A percentile compares a stretch with the other conserved stretches of the same genome.
Conservation (phyloP, 2,329 filamentous ascomycete genomes). For the Aspergillus ochraceoroseus region DNA sequence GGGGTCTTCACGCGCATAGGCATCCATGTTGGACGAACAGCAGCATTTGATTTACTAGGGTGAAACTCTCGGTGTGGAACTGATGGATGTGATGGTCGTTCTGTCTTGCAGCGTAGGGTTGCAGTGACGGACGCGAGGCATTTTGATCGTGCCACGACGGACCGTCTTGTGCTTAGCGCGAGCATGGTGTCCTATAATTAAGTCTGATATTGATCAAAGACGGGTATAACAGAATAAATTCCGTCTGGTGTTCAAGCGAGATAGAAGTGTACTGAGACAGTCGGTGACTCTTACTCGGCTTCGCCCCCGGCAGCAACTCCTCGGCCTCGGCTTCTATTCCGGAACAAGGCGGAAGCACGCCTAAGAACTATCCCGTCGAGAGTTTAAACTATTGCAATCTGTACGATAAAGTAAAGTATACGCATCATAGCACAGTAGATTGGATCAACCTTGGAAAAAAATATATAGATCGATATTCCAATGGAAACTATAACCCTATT, state of each 20-base stretch:
- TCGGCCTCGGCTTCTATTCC: conserved; percentile 17
- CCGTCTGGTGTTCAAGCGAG: conserved; percentile 12
- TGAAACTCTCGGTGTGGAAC: conserved; percentile 26
- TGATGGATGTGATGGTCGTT: conserved; percentile 8
- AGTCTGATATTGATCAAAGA: background rate
- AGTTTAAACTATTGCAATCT: no score
- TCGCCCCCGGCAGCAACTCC: conserved; percentile 21
- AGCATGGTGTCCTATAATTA: conserved; percentile 16
- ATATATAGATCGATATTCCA: no score
- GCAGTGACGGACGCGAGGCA: conserved; percentile 13
- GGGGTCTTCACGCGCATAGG: conserved; percentile 60
- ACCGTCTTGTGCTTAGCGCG: conserved; percentile 19
- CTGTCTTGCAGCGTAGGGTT: conserved; percentile 9
- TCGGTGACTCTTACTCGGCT: conserved; percentile 12
- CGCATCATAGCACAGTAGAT: no score
- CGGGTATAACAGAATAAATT: conserved; percentile 3
- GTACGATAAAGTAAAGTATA: no score
- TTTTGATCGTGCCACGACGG: conserved; percentile 20
- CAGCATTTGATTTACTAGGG: conserved; percentile 24
- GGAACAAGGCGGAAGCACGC: conserved; percentile 27
- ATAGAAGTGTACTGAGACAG: background rate
- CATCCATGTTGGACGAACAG: conserved; percentile 42
- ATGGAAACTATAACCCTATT: no score
- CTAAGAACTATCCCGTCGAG: conserved; percentile 11
- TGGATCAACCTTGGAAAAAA: no score